These are phyloP conservation scores for Zasmidium citrigriseum DNA, from an alignment of 2,329 filamentous ascomycete species.

Conservation along the genomic window DNA sequence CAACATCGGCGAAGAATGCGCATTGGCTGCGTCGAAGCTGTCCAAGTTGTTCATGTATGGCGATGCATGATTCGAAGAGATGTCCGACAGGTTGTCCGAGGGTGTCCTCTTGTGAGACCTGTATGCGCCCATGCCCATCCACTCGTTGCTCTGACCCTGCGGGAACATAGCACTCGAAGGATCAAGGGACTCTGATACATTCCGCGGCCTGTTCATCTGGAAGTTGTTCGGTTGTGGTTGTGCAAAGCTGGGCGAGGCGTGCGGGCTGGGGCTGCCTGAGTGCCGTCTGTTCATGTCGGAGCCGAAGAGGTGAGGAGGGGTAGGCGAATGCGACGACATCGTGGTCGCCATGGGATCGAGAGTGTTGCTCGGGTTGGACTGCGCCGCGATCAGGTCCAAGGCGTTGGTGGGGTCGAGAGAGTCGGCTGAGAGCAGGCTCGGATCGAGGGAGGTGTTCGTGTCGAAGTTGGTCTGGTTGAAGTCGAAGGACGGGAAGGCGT, in stretches of 20 bases:
- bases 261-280: constrained; percentile 56
- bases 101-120: constrained; percentile 79
- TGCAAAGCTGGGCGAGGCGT: constrained; percentile 54
- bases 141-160: constrained; percentile 56
- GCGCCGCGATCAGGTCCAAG: constrained; percentile 42
- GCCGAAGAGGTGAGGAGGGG: constrained; percentile 56
- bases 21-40: constrained; percentile 69
- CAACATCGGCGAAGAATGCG: constrained; percentile 78
- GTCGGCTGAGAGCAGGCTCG: constrained; percentile 58
- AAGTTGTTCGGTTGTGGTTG: constrained; percentile 49
- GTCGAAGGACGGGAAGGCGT: constrained; percentile 59
- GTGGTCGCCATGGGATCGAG: constrained; percentile 54
- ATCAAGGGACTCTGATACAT: constrained; percentile 58
- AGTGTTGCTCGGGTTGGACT: constrained; percentile 49
- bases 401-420: constrained; percentile 38
- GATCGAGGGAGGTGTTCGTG: constrained; percentile 59
- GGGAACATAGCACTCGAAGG: constrained; percentile 61
- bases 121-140: constrained; percentile 64
- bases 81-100: constrained; percentile 84
- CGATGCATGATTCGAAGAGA: constrained; percentile 77
- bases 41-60: constrained; percentile 79
- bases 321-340: constrained; percentile 52
- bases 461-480: constrained; percentile 57
- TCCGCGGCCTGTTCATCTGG: constrained; percentile 59
- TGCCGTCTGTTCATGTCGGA: constrained; percentile 54